Conservation (phyloP, 805 yeast species). For the Ogataea corticis region DNA sequence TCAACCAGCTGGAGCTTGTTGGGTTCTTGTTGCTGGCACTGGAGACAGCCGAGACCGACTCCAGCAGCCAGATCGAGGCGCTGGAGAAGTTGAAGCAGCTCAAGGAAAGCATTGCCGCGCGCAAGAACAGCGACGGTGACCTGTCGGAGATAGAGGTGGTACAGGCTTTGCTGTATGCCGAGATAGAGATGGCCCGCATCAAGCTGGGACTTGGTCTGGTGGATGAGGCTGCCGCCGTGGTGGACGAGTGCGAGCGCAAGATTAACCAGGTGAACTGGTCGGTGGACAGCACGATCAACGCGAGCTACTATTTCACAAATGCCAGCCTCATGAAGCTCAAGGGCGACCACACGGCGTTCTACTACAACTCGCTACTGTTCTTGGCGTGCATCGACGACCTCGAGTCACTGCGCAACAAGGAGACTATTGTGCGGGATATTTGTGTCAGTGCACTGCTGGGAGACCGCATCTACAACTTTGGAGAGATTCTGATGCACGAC, state of each 20-base stretch:
- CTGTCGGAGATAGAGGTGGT: constrained; percentile 33
- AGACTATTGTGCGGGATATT: constrained; percentile 63
- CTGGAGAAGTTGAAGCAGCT: constrained; percentile 48
- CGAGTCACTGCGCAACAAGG: constrained; percentile 40
- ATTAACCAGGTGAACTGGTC: constrained; percentile 56
- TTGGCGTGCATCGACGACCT: constrained; percentile 67
- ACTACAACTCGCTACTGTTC: constrained; percentile 77
- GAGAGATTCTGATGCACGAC: constrained; percentile 90
- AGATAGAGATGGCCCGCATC: constrained; percentile 74
- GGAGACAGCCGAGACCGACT: constrained; percentile 39
- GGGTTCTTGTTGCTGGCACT: constrained; percentile 63
- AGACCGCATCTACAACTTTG: constrained; percentile 90
- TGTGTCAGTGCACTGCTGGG: constrained; percentile 87
- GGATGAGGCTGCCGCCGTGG: constrained; percentile 62
- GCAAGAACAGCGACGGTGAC: constrained; percentile 32
- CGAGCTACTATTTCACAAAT: constrained; percentile 79
- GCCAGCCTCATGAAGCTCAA: constrained; percentile 73
- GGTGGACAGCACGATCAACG: constrained; percentile 65
- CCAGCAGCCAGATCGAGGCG: constrained; percentile 39
- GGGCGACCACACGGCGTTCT: constrained; percentile 78
- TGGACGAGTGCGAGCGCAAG: constrained; percentile 59
- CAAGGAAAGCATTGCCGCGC: constrained; percentile 41
- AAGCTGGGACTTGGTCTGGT: constrained; percentile 53
- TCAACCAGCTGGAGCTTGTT: constrained; percentile 78
- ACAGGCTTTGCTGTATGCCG: constrained; percentile 58